These are phyloP conservation scores for Cladorrhinum samala DNA, from an alignment of 495 filamentous ascomycete species.

Conservation along the genomic window DNA sequence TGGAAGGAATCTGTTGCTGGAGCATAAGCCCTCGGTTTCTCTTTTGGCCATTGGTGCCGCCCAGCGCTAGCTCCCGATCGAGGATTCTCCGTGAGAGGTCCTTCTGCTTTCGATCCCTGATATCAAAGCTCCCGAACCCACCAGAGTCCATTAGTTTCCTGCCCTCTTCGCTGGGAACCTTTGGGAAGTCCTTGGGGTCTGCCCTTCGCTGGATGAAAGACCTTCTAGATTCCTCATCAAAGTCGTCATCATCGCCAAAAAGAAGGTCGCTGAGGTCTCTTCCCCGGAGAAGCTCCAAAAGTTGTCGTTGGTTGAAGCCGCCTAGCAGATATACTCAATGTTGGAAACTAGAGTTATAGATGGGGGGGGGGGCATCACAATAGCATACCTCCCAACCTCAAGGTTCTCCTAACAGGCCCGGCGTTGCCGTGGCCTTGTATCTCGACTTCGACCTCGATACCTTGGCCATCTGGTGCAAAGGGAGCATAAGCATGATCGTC, in stretches of 20 bases:
- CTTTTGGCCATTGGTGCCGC: conserved; percentile 43
- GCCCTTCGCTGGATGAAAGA: conserved; percentile 22
- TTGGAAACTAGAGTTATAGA: conserved; percentile 12
- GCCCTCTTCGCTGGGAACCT: conserved; percentile 72
- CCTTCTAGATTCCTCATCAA: not conserved
- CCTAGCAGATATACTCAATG: not conserved
- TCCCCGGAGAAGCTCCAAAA: conserved; percentile 1
- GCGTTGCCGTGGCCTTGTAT: conserved; percentile 18
- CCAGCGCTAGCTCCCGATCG: conserved; percentile 70
- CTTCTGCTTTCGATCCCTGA: conserved; percentile 44
- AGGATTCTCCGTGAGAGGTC: conserved; percentile 62
- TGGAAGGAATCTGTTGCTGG: conserved; percentile 60
- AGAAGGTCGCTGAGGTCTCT: not conserved
- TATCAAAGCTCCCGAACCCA: conserved; percentile 61
- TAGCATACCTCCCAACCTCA: not conserved
- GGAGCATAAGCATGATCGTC: conserved; percentile 28
- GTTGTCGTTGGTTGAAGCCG: not conserved
- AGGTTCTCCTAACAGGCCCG: not conserved
- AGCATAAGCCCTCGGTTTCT: conserved; percentile 56
- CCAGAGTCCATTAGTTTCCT: conserved; percentile 72
- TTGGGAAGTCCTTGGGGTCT: conserved; percentile 53
- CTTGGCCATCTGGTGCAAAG: conserved; percentile 22
- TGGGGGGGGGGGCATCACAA: too few species aligned
- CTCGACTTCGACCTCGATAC: conserved; percentile 28
- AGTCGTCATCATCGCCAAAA: conserved; percentile 28